phyloP scores from a whole-genome alignment of 139 green algal genomes.

The Coccomyxa sp. region DNA sequence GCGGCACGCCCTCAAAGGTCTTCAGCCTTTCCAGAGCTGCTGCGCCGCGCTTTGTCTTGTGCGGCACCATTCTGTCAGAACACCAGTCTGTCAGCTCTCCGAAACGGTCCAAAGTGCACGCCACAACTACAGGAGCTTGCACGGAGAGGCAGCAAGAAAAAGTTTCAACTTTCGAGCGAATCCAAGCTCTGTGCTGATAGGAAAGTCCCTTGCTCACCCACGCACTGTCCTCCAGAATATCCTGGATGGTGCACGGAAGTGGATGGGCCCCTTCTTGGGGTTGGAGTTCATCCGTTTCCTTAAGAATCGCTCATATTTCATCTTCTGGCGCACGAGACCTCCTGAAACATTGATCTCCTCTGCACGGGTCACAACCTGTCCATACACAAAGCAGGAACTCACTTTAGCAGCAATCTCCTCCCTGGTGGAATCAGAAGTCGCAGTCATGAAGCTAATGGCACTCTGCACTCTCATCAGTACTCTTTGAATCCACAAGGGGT shows the following conservation, averaged over 20 bases:
- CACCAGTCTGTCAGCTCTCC: not conserved
- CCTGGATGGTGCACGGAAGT: slow-evolving; percentile 87
- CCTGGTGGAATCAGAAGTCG: not conserved
- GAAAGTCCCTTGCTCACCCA: slow-evolving; percentile 41
- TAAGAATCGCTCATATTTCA: slow-evolving; percentile 95
- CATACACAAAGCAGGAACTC: too few species aligned
- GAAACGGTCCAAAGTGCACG: too few species aligned
- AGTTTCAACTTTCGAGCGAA: not conserved
- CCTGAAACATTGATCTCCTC: slow-evolving; percentile 96
- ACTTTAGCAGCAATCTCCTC: not conserved
- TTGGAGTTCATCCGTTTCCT: slow-evolving; percentile 95
- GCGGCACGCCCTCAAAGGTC: slow-evolving; percentile 92
- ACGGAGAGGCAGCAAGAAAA: not conserved
- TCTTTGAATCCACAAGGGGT: not conserved
- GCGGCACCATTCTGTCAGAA: slow-evolving; percentile 88
- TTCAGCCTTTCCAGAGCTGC: slow-evolving; percentile 95
- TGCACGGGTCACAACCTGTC: slow-evolving; percentile 78
- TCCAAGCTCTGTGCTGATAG: too few species aligned
- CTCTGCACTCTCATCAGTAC: not conserved
- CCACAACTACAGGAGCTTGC: too few species aligned
- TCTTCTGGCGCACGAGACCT: slow-evolving; percentile 94
- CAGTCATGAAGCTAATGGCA: not conserved
- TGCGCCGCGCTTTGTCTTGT: slow-evolving; percentile 93
- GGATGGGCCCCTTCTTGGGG: slow-evolving; percentile 84
- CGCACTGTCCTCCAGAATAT: slow-evolving; percentile 92